phyloP scores from a whole-genome alignment of 805 yeast species.

The Ogataea allantospora region DNA sequence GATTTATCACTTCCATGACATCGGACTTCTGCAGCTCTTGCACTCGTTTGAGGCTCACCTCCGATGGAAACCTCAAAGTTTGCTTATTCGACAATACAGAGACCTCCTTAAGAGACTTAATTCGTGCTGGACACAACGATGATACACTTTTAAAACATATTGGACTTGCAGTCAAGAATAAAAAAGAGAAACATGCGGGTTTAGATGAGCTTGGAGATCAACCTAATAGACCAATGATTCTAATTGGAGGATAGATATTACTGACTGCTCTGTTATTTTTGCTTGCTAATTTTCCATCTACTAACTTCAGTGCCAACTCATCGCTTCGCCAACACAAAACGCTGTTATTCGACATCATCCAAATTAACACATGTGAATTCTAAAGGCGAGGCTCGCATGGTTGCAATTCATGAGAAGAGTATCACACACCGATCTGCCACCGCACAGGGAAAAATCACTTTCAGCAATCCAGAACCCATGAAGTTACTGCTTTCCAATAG shows the following conservation, averaged over 20 bases:
- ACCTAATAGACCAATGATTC: conserved; percentile 55
- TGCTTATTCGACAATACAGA: conserved; percentile 54
- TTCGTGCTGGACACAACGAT: conserved; percentile 38
- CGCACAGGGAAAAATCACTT: conserved; percentile 43
- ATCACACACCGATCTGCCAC: conserved; percentile 42
- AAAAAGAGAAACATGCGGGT: conserved; percentile 53
- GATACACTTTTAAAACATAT: conserved; percentile 39
- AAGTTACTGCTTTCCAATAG: conserved; percentile 34
- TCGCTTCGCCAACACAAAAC: not conserved
- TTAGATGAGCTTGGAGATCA: conserved; percentile 43
- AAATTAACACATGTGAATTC: conserved; percentile 39
- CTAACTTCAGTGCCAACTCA: conserved; percentile 7
- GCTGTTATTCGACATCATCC: conserved; percentile 6
- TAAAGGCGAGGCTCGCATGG: conserved; percentile 44
- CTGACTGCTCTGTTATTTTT: not conserved
- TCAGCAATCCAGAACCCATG: conserved; percentile 35
- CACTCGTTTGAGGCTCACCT: conserved; percentile 49
- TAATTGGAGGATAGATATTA: conserved; percentile 47
- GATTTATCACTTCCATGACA: conserved; percentile 58
- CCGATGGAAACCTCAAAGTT: conserved; percentile 55
- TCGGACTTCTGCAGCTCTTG: conserved; percentile 51
- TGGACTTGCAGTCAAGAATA: conserved; percentile 44
- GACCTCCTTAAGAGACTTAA: conserved; percentile 43
- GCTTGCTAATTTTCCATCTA: conserved; percentile 3
- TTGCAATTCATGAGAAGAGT: conserved; percentile 42